These are phyloP conservation scores for Cucumis melo DNA, from an alignment of 306 rosid species.

Conservation along the genomic window DNA sequence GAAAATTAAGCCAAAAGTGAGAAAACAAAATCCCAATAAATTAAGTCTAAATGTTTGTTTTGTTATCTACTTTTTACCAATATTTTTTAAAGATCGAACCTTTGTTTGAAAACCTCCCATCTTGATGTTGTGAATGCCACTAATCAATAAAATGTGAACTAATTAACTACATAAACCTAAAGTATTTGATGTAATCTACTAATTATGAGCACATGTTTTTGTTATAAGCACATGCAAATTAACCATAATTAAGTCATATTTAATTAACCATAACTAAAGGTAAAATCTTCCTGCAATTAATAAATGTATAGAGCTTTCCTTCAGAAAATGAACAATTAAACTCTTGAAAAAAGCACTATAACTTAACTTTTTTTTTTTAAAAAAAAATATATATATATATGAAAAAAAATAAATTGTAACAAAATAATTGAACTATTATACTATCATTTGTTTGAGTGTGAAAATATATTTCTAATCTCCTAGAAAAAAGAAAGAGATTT, in stretches of 20 bases:
- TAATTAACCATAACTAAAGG: neutral
- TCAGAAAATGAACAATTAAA: neutral
- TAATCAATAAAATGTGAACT: too few species aligned
- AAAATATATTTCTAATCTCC: neutral
- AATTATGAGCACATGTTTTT: neutral
- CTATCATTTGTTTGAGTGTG: neutral
- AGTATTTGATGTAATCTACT: neutral
- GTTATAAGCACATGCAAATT: neutral
- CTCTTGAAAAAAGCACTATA: neutral
- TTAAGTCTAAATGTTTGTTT: too few species aligned
- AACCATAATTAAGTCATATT: neutral
- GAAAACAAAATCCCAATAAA: too few species aligned
- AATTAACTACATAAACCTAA: neutral
- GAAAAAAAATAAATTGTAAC: too few species aligned
- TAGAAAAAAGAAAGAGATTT: neutral
- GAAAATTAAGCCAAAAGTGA: too few species aligned
- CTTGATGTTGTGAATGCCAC: too few species aligned
- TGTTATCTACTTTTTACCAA: too few species aligned
- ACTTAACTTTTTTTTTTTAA: neutral
- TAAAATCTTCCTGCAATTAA: neutral
- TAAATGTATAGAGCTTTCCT: neutral
- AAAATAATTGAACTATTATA: neutral
- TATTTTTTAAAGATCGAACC: too few species aligned
- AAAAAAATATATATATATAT: neutral
- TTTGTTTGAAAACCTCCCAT: too few species aligned